Conservation (phyloP, 2,329 filamentous ascomycete genomes). For the Hypoxylon sp. region DNA sequence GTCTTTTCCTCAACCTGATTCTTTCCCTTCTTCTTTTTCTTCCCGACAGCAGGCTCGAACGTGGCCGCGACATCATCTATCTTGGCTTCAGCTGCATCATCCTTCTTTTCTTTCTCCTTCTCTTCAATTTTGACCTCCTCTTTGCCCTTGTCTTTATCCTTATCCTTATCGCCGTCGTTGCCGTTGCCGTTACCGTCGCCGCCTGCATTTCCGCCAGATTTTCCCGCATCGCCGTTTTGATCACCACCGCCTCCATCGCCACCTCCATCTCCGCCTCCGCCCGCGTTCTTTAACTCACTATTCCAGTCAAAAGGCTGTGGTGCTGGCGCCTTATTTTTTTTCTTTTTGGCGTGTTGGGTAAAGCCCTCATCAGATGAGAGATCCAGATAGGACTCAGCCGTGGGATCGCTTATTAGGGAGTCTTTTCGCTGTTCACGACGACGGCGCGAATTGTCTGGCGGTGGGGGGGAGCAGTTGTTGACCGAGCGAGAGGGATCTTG, state of each 20-base stretch:
- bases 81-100: constrained; percentile 58
- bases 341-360: constrained; percentile 69
- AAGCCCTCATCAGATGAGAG: constrained; percentile 69
- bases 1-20: constrained; percentile 56
- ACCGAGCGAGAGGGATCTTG: constrained; percentile 49
- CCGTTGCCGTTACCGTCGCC: constrained; percentile 54
- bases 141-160: constrained; percentile 42
- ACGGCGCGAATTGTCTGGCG: constrained; percentile 43
- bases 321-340: constrained; percentile 47
- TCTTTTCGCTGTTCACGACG: constrained; percentile 51
- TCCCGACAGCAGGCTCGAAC: constrained; percentile 61
- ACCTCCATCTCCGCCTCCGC: constrained; percentile 51
- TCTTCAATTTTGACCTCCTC: constrained; percentile 47
- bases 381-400: constrained; percentile 65
- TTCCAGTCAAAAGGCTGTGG: constrained; percentile 39
- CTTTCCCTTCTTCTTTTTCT: constrained; percentile 67
- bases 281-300: constrained; percentile 56
- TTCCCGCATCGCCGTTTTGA: constrained; percentile 55
- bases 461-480: constrained; percentile 44
- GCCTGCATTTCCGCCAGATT: constrained; percentile 49
- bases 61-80: constrained; percentile 67
- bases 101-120: constrained; percentile 48
- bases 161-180: constrained; percentile 63
- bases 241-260: constrained; percentile 55
- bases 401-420: constrained; percentile 63